A percentile compares a stretch with the other conserved stretches of the same genome.
Evolutionary conservation across 176 grass and related monocot genomes (phyloP).

Genomic region (Melocanna baccifera): DNA sequence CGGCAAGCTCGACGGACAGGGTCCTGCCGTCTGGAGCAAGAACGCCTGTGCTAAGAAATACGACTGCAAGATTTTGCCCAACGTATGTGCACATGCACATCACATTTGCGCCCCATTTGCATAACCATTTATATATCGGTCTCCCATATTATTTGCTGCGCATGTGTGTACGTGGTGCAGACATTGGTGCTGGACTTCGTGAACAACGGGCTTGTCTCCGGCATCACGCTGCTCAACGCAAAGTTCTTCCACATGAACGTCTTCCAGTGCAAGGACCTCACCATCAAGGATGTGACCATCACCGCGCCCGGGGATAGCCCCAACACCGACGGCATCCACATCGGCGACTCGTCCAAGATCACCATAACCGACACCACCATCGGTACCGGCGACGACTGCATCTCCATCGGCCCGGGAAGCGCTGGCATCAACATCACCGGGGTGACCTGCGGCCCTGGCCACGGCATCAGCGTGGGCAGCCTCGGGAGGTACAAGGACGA

Average conservation of each 20-base stretch:
- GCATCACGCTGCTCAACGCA: too few relatives aligned
- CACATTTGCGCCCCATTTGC: too few relatives aligned
- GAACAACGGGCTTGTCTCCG: too few relatives aligned
- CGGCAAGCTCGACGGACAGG: neutral
- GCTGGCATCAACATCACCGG: too few relatives aligned
- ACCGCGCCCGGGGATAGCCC: constrained; percentile 61
- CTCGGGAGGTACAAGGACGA: too few relatives aligned
- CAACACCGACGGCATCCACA: constrained; percentile 82
- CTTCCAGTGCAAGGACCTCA: constrained; percentile 28
- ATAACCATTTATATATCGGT: too few relatives aligned
- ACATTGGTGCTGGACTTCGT: too few relatives aligned
- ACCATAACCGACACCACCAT: constrained; percentile 52
- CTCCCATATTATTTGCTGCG: too few relatives aligned
- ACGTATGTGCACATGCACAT: neutral
- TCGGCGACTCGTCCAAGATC: constrained; percentile 49
- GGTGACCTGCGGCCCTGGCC: too few relatives aligned
- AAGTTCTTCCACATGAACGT: too few relatives aligned
- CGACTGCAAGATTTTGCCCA: neutral
- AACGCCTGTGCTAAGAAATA: neutral
- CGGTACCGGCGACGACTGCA: constrained; percentile 65
- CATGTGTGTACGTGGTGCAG: too few relatives aligned
- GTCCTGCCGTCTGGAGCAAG: neutral
- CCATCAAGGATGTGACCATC: constrained; percentile 45
- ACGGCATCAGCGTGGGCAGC: too few relatives aligned
- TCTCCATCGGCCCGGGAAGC: constrained; percentile 52